phyloP scores from a whole-genome alignment of 305 asterid genomes.

The Fraxinus nigra region DNA sequence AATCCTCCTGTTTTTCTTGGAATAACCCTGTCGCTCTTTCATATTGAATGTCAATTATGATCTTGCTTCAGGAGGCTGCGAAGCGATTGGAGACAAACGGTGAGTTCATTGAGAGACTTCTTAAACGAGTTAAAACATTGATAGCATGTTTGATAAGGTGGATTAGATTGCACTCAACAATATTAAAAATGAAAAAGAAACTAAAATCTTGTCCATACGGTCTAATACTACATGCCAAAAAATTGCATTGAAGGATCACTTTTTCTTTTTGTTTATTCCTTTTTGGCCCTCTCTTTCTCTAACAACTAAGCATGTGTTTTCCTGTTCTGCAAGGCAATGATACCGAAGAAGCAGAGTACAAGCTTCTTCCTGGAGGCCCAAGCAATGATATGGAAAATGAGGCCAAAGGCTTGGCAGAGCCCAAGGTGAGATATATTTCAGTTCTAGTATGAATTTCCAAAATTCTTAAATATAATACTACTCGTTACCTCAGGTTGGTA shows the following conservation, averaged over 20 bases:
- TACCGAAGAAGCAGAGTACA: constrained; percentile 65
- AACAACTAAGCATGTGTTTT: constrained; percentile 10
- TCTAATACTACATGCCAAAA: background rate
- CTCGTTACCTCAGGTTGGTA: constrained; percentile 51
- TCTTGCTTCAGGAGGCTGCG: constrained; percentile 53
- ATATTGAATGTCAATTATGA: constrained; percentile 16
- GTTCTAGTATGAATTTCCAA: constrained; percentile 8
- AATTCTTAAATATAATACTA: constrained; percentile 14
- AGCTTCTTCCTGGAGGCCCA: constrained; percentile 77
- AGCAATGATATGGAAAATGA: constrained; percentile 29
- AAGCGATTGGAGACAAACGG: constrained; percentile 39
- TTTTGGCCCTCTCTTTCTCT: constrained; percentile 8
- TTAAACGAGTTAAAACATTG: constrained; percentile 5
- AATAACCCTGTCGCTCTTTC: background rate
- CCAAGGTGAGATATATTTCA: constrained; percentile 42
- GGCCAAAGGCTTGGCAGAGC: constrained; percentile 43
- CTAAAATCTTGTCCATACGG: background rate
- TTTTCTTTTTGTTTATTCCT: background rate
- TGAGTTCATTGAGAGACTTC: constrained; percentile 30
- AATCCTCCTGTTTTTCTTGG: background rate
- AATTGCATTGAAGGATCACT: background rate
- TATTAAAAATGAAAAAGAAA: background rate
- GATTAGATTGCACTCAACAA: background rate
- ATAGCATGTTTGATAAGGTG: background rate
- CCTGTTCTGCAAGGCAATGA: constrained; percentile 42